These are phyloP conservation scores for Eustoma russellianum DNA, from an alignment of 257 asterid genomes.

Conservation along the genomic window DNA sequence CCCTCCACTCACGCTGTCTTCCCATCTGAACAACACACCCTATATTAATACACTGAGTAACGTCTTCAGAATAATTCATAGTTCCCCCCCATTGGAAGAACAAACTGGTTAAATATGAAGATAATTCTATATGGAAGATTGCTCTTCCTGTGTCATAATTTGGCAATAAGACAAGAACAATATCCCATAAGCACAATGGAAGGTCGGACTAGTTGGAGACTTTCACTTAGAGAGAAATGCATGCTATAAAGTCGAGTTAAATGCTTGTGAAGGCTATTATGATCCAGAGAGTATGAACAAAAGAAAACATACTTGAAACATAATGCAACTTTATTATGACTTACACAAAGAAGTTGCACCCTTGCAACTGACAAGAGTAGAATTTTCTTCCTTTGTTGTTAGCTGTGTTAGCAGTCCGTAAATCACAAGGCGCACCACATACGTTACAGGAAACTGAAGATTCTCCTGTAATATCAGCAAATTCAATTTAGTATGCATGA, in stretches of 20 bases:
- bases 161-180: no score
- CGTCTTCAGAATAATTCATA: no score
- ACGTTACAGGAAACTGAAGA: conserved; percentile 58
- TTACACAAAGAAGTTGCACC: conserved; percentile 86
- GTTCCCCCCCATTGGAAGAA: no score
- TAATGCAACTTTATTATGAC: conserved; percentile 22
- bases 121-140: no score
- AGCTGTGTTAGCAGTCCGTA: conserved; percentile 80
- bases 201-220: no score
- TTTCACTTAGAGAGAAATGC: no score
- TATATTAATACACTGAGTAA: no score
- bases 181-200: no score
- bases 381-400: conserved; percentile 91
- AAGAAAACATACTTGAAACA: not conserved
- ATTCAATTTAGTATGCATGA: not conserved
- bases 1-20: conserved; percentile 44
- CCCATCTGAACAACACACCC: conserved; percentile 59
- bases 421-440: conserved; percentile 63
- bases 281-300: not conserved
- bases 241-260: no score
- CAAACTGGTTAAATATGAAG: no score
- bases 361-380: conserved; percentile 72
- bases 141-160: no score
- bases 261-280: no score
- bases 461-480: conserved; percentile 49